Conservation (phyloP, 345 rosid species). For the Crucihimalaya himalaica region DNA sequence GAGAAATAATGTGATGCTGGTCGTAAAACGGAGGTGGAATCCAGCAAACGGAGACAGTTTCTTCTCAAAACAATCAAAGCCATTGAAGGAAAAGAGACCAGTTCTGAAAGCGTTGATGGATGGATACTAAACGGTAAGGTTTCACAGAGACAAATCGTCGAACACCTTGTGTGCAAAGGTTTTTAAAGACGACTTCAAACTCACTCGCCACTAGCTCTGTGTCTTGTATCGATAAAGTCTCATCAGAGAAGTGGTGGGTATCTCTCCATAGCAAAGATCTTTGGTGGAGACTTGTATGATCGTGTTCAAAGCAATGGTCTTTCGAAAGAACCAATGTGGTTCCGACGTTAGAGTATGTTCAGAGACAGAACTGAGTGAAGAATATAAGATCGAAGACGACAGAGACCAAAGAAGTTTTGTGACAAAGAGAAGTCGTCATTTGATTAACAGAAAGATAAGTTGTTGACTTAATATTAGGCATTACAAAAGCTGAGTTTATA, state of each 20-base stretch:
- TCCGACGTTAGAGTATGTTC: not conserved
- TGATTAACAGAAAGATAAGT: constrained; percentile 24
- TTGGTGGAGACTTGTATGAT: not conserved
- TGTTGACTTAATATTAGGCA: constrained; percentile 29
- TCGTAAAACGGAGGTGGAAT: constrained; percentile 24
- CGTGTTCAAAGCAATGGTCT: not conserved
- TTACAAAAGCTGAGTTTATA: constrained; percentile 31
- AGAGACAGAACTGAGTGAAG: not conserved
- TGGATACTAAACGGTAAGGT: not conserved
- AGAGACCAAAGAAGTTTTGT: not conserved
- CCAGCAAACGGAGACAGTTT: constrained; percentile 12
- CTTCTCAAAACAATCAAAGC: constrained; percentile 35
- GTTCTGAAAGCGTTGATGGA: not conserved
- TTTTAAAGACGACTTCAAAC: not conserved
- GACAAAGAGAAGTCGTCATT: constrained; percentile 35
- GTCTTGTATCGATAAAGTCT: not conserved
- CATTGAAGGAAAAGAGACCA: constrained; percentile 31
- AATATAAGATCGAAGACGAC: not conserved
- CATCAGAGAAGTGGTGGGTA: not conserved
- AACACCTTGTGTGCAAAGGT: constrained; percentile 31
- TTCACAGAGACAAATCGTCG: constrained; percentile 38
- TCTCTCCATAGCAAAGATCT: not conserved
- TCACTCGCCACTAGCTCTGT: not conserved
- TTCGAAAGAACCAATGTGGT: not conserved
- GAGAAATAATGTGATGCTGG: constrained; percentile 30